These are phyloP conservation scores for Metarhizium sp. DNA, from an alignment of 2,329 filamentous ascomycete genomes.

Conservation along the genomic window DNA sequence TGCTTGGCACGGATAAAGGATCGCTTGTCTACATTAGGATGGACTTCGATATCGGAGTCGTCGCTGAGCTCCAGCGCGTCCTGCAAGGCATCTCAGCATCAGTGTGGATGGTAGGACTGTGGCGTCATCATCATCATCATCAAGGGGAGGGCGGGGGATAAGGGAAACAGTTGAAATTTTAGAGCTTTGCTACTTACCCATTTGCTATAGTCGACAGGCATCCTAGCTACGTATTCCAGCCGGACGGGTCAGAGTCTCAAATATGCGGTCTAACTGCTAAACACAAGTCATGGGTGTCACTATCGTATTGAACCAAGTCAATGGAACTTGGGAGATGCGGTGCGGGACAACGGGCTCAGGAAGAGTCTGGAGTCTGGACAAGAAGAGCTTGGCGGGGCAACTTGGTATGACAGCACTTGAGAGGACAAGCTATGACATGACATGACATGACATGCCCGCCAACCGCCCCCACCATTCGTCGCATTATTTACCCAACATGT, in stretches of 20 bases:
- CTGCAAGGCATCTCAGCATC: slow-evolving; percentile 27
- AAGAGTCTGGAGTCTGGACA: not conserved
- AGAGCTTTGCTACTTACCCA: slow-evolving; percentile 40
- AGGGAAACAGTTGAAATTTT: not conserved
- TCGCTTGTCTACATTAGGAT: slow-evolving; percentile 96
- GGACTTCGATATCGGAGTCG: slow-evolving; percentile 95
- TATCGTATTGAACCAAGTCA: not conserved
- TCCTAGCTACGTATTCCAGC: slow-evolving; percentile 13
- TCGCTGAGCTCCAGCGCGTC: slow-evolving; percentile 94
- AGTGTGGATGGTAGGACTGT: not conserved
- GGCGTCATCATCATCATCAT: not conserved
- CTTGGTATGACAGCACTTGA: not conserved
- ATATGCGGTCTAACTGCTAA: not conserved
- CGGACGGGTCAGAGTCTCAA: not conserved
- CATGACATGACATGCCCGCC: too few species aligned
- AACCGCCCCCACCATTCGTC: not conserved
- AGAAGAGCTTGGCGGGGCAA: not conserved
- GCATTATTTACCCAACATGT: not conserved
- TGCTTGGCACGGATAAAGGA: slow-evolving; percentile 99
- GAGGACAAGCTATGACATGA: too few species aligned
- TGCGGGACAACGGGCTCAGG: too few species aligned
- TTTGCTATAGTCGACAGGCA: slow-evolving; percentile 56
- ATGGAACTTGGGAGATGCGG: not conserved
- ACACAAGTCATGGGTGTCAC: not conserved
- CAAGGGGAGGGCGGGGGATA: not conserved